Percentiles rank a stretch among this genome's conserved stretches.
phyloP scores from a whole-genome alignment of 2,329 filamentous ascomycete genomes.

The Polychaeton citri region DNA sequence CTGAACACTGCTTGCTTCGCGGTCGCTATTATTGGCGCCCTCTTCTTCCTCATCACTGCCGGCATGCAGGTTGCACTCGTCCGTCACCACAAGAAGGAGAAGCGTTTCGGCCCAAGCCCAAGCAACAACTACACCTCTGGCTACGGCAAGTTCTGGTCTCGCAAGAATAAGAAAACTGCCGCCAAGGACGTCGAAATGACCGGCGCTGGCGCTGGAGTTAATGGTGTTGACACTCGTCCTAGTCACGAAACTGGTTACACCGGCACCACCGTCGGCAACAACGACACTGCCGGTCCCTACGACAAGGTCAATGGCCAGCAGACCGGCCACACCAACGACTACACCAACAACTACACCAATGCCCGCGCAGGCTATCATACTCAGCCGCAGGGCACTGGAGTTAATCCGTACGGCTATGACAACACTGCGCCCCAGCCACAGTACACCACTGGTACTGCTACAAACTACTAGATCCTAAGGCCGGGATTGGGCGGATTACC shows the following conservation, averaged over 20 bases:
- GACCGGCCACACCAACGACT: constrained; percentile 13
- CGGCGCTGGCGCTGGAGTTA: constrained; percentile 16
- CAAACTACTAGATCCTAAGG: constrained; percentile 19
- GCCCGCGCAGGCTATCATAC: constrained; percentile 32
- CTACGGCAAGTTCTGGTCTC: constrained; percentile 32
- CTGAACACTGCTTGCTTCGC: constrained; percentile 67
- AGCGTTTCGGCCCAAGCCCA: constrained; percentile 54
- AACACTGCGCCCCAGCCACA: constrained; percentile 8
- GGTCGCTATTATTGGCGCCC: constrained; percentile 62
- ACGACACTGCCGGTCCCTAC: constrained; percentile 6
- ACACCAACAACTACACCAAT: constrained; percentile 16
- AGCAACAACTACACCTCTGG: constrained; percentile 56
- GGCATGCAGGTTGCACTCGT: constrained; percentile 54
- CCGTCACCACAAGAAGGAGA: constrained; percentile 60
- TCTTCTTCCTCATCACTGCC: constrained; percentile 65
- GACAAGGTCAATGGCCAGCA: constrained; percentile 15
- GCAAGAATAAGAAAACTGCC: constrained; percentile 13
- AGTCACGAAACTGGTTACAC: constrained; percentile 38
- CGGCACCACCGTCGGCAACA: constrained; percentile 30
- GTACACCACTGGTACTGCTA: constrained; percentile 12
- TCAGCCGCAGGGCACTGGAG: constrained; percentile 26
- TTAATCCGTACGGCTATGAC: constrained; percentile 28
- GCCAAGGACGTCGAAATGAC: constrained; percentile 32
- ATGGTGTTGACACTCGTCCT: constrained; percentile 26
- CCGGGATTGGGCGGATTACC: too few species aligned